These are phyloP conservation scores for Gautieria morchelliformis DNA, from an alignment of 768 basidiomycete species.

Conservation along the genomic window DNA sequence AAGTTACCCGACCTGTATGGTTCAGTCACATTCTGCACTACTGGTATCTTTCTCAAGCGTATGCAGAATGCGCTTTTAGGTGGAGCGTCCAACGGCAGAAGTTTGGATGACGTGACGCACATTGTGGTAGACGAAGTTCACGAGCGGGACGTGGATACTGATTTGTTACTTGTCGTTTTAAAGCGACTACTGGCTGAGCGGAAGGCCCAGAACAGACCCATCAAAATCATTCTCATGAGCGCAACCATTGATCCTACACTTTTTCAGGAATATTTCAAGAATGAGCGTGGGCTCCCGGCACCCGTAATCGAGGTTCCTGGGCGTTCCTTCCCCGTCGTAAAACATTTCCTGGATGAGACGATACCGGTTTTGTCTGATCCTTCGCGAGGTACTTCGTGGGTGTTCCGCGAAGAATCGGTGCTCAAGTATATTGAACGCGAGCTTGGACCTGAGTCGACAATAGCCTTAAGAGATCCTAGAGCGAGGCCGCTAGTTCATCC, in stretches of 20 bases:
- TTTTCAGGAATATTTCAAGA: conserved; percentile 82
- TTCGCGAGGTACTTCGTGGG: conserved; percentile 37
- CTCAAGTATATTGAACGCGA: conserved; percentile 65
- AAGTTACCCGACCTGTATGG: conserved; percentile 73
- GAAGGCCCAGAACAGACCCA: conserved; percentile 52
- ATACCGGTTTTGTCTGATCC: conserved; percentile 39
- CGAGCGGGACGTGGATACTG: conserved; percentile 90
- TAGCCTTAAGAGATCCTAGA: conserved; percentile 23
- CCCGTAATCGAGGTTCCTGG: conserved; percentile 79
- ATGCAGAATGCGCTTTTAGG: conserved; percentile 40
- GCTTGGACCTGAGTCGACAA: conserved; percentile 28
- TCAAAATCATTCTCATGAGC: conserved; percentile 91
- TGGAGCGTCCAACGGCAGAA: conserved; percentile 35
- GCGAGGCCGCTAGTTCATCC: background rate
- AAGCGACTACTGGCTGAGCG: conserved; percentile 75
- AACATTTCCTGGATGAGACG: conserved; percentile 74
- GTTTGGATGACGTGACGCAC: conserved; percentile 76
- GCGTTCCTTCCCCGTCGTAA: conserved; percentile 80
- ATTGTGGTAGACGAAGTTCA: conserved; percentile 94
- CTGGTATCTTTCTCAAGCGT: conserved; percentile 79
- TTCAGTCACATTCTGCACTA: conserved; percentile 86
- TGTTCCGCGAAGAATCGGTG: conserved; percentile 62
- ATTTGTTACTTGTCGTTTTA: conserved; percentile 79
- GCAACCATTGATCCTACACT: conserved; percentile 88
- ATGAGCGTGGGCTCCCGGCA: conserved; percentile 48